Base-by-base conservation (phyloP, 208 protist genomes). In the Wallacemonas sp. region DNA sequence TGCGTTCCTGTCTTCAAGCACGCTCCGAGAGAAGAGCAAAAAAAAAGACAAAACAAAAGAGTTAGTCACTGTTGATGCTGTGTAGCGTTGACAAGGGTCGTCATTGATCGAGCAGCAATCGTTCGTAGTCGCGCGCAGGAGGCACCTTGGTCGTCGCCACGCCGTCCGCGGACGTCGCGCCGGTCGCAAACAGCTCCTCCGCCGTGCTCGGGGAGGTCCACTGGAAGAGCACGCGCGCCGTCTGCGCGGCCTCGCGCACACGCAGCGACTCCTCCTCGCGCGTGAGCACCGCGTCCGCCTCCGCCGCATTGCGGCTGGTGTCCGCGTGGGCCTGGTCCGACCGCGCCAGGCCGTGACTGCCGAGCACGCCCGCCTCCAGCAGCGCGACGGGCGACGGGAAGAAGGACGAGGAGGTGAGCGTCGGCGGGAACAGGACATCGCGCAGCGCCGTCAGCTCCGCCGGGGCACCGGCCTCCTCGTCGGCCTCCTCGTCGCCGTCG, bases 111-210 rank as follows among this genome's bases (percentile, higher is more conserved):
- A 88, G 54, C 49, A 93, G 67, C 18, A 91, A 67, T 18, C 84
- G 81, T 57, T 89, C 84, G 44, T 87, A 93, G 70, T 93, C 87
- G 4, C 62, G 41, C 31, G 87, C 87, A 7, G 84, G 82, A n/a
- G 87, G 87, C 0, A 87, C 79, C 42, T 90, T 90, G 16, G 55
- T 75, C 5, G 20, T 22, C 5, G 25, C 8, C 8, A 57, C 11
- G 0, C 25, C 32, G 65, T 82, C 52, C 87, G 29, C 26, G 81
- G 70, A 2, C 7, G 0, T 7, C 7, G 29, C 52, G 32, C 52
- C 84, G 76, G 28, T 78, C 54, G 76, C 78, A n/a, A 59, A 91
- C 39, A 93, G 57, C 12, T 88, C 84, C 61, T 85, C 81, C 8
- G 81, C 72, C 7, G 52, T 42, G 52, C 52, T 59, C 16, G 73